Base-by-base conservation (phyloP, 2,329 filamentous ascomycete species). In the Alternaria triticina region DNA sequence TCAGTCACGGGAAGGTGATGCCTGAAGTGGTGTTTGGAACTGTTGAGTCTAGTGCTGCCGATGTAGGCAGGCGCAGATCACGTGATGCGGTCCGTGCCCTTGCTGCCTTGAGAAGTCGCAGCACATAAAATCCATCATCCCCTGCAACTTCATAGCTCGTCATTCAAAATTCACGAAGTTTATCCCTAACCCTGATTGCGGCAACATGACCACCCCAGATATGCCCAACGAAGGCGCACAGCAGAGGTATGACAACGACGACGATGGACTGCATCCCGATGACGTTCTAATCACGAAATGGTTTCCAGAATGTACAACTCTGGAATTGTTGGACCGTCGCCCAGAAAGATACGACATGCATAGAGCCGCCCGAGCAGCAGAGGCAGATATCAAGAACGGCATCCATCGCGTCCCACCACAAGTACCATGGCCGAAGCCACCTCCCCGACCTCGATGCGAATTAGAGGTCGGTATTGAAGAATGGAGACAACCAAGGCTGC, bases 161-260 rank as follows among this genome's bases (percentile, higher is more conserved):
- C 15, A 36, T 36, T 36, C 15, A 36, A n/a, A 36, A n/a, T 36
- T 36, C 6, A 15, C 7, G 15, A n/a, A 36, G 15, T 15, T 2
- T 36, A n/a, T 36, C 2, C 8, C 15, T 7, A n/a, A 0, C 4
- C 4, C 33, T 36, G 0, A 5, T 5, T n/a, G 7, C 33, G 33
- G 33, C 15, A n/a, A 36, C 8, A 36, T 36, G 33, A n/a, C 7
- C 8, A n/a, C 33, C 33, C 2, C 33, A 36, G 0, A n/a, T 36
- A 36, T 36, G 33, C 8, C 33, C 2, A 9, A n/a, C 15, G 33
- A n/a, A n/a, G 15, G 33, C 33, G 15, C 0, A 36, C 33, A 36
- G 15, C 33, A 36, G 1, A 36, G 15, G 33, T 36, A n/a, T 2
- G 33, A 36, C 33, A 36, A 36, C 15, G 1, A 36, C 33, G 33